Evolutionary conservation across 805 yeast species (phyloP), one percentile per base, ranked within the genome.

Genomic region (Blastobotrys terrestris): DNA sequence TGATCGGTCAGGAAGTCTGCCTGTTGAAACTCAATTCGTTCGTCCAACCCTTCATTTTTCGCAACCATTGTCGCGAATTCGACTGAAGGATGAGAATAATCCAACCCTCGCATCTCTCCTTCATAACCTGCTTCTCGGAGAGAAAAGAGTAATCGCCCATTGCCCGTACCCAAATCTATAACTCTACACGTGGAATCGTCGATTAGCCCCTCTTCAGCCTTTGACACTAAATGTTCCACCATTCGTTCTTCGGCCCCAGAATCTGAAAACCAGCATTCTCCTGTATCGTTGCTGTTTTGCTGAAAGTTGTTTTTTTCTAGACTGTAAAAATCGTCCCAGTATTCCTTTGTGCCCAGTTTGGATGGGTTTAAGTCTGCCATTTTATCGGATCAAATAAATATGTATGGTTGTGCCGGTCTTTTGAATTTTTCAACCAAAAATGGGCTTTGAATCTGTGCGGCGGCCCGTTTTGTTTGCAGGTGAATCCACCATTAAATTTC

Each of bases 231-330:
- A 61, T 85, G 91, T 48, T 80, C 80, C n/a, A 86, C 76, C 81
- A 94, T 85, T 64, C 82, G 85, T 54, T 75, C 76, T 64, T 92
- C 98, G 0, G 99, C 98, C 62, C 85, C 90, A n/a, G 87, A 84
- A 63, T 94, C 99, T 59, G 86, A 83, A 68, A 94, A 94, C 99
- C 99, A 94, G 67, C 91, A 80, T 67, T 94, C 98, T 1, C 99
- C 99, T 0, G 90, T 83, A 66, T 94, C 97, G 16, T 84, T 77
- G 15, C 85, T 81, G 65, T 92, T 87, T 26, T 79, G 79, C 41
- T 73, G 68, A 62, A 87, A 92, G 69, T 92, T 92, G 22, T 66
- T 61, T 56, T 80, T 78, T 63, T 92, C 99, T 18, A 79, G 64
- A 44, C 79, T 72, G 68, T 92, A 92, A 67, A 92, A 87, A 50